A percentile compares a stretch with the other conserved stretches of the same genome.
Evolutionary conservation across 208 protist species (phyloP).

Genomic region (Acanthamoeba quina): DNA sequence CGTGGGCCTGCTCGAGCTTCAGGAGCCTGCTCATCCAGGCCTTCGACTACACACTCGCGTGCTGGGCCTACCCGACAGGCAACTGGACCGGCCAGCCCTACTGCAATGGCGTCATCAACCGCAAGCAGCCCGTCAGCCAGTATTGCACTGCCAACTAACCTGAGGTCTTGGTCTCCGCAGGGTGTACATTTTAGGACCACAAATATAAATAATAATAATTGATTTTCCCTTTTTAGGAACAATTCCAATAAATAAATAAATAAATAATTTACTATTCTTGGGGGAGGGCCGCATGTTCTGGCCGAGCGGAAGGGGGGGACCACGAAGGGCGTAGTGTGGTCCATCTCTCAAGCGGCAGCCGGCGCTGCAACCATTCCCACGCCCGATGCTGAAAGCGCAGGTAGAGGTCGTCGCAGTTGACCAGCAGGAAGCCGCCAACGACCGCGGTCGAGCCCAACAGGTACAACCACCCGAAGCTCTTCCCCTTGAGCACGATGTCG

Average conservation of each 20-base stretch:
- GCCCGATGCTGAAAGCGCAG: not conserved
- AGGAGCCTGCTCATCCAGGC: slow-evolving; percentile 31
- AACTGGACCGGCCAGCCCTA: slow-evolving; percentile 50
- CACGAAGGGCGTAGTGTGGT: too few species aligned
- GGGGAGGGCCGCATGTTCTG: too few species aligned
- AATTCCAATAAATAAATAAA: too few species aligned
- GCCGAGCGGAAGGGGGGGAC: too few species aligned
- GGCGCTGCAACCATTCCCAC: not conserved
- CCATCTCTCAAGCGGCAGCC: not conserved
- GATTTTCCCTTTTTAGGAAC: too few species aligned
- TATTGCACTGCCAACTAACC: not conserved
- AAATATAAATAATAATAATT: too few species aligned
- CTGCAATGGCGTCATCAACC: slow-evolving; percentile 48
- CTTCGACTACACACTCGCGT: slow-evolving; percentile 49
- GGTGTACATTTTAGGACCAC: too few species aligned
- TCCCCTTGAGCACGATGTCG: slow-evolving; percentile 65
- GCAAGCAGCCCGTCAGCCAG: slow-evolving; percentile 34
- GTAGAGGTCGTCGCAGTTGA: slow-evolving; percentile 65
- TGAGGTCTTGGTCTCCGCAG: too few species aligned
- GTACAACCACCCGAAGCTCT: slow-evolving; percentile 66
- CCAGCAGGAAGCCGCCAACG: slow-evolving; percentile 73
- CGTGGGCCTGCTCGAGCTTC: slow-evolving; percentile 56
- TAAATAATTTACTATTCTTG: too few species aligned
- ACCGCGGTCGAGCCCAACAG: slow-evolving; percentile 56
- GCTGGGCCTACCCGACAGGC: slow-evolving; percentile 29